Evolutionary conservation across 1,284 basidiomycete genomes (phyloP), one percentile per base, ranked within the genome.

Genomic region (Mycena sp.): DNA sequence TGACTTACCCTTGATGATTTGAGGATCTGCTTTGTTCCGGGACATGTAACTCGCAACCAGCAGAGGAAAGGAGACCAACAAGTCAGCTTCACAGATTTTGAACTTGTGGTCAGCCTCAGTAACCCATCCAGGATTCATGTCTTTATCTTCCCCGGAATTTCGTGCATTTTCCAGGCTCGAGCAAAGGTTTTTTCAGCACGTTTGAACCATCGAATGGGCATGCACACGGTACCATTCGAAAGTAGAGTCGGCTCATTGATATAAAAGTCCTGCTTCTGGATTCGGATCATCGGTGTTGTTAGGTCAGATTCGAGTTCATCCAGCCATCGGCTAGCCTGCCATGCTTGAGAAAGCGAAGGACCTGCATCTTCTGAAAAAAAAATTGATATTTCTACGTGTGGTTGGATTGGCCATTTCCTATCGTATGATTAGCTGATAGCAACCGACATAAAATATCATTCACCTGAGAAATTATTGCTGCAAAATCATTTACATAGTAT

Each of bases 401-500:
- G 40, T 37, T 1, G 71, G 73, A 60, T 75, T 75, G 0, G 75
- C 69, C 67, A 78, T 71, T 60, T 79, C 74, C 76, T 78, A 46
- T 17, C 52, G 19, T 43, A 6, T 37, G 25, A 40, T 23, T n/a
- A 12, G 74, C 69, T 28, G 28, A 30, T 45, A 0, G 16, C 3
- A 25, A 35, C 32, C 14, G 32, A 35, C 9, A 7, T 21, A 44
- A 11, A 4, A 4, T 5, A 29, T n/a, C 25, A 55, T 55, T 59
- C 61, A 77, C 77, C 69, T 78, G 76, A 12, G 76, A 64, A 10
- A 79, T 68, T 12, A 80, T 74, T n/a, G 72, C 58, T 1, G 67
- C 62, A 0, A 79, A 56, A 30, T 66, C 70, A 57, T 79, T 78
- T 1, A 74, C 69, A 66, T 72, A 72, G 55, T 79, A 81, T 0